Evolutionary conservation across 208 protist genomes (phyloP), one percentile per base, ranked within the genome.

Genomic region (Trichomonas gallinae): DNA sequence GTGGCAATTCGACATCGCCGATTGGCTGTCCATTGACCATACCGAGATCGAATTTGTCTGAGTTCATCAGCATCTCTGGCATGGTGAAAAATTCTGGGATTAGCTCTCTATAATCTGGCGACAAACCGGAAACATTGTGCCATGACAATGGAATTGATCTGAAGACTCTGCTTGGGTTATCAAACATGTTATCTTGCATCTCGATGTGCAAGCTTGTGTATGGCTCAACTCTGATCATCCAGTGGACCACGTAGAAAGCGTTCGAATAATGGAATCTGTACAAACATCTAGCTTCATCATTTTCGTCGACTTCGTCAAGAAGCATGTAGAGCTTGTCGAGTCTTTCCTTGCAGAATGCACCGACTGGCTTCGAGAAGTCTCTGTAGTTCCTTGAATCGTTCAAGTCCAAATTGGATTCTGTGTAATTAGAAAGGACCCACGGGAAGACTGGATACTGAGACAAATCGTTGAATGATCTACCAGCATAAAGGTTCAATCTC

Each of bases 1-100:
- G 97, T 15, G 97, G 96, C 8, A 97, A 72, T n/a, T 72, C 31
- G 15, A 97, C 97, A 88, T 97, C 63, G 26, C 26, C 26, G 26
- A 72, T n/a, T 72, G 11, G 58, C 3, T 8, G 8, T 2, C 17
- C 17, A 34, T 96, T 85, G 81, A 97, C 85, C 17, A 63, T 48
- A 36, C 98, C 98, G 42, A 98, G 96, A 34, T 97, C n/a, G 44
- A 98, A 96, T 26, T 87, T 23, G 96, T 97, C 97, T 17, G 6
- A 0, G 87, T 98, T 98, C 9, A 96, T 23, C 13, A 98, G 96
- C 49, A 98, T 97, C 26, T 98, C 97, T 1, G 97, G 97, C 23
- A 97, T 83, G 96, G 97, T 98, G 96, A 97, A 98, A 40, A 98
- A 98, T 96, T 98, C 97, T 38, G 98, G 98, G 11, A 97, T 97